Base-by-base conservation (phyloP, 1,139 yeast genomes). In the Schizosaccharomyces versatilis region DNA sequence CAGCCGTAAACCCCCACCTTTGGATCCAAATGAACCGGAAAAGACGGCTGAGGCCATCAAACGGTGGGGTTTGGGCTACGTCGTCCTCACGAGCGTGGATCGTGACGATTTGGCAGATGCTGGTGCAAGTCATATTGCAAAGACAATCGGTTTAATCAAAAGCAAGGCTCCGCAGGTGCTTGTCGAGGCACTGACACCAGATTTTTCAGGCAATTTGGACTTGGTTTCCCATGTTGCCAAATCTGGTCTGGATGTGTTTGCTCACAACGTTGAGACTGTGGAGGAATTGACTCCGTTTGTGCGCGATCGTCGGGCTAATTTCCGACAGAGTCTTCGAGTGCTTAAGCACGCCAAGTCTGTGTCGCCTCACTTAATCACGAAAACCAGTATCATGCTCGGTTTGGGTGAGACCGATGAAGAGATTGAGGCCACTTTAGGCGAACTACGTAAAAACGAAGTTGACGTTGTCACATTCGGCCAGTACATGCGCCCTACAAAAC, bases 391-490 rank as follows among this genome's bases (percentile, higher is more conserved):
- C 59, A 93, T 93, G 99, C 77, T 93, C 56, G 99, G 99, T 14
- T 77, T 93, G 60, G 98, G 99, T 51, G 99, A 93, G 67, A 78
- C 86, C 6, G 98, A 90, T 65, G 95, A 81, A 53, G 96, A 90
- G 68, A 69, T 93, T 32, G 66, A 80, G 64, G 80, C 78, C 61
- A 80, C 97, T 0, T 68, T 93, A 63, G 71, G 67, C 57, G 61
- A 85, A 66, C 72, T 93, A 61, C 76, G 98, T 60, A 77, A 69
- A 19, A 76, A 81, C 54, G 71, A 75, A 7, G 93, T 95, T 66
- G 98, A 93, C 64, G 95, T 93, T 55, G 95, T 93, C 32, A 93
- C 99, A 0, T 90, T 93, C 69, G 99, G 99, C 47, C 99, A 93
- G 69, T 93, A 93, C 68, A 93, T 93, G 99, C 78, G 63, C 9